Conservation (phyloP, 1,284 basidiomycete species). For the Wallemia hederae region DNA sequence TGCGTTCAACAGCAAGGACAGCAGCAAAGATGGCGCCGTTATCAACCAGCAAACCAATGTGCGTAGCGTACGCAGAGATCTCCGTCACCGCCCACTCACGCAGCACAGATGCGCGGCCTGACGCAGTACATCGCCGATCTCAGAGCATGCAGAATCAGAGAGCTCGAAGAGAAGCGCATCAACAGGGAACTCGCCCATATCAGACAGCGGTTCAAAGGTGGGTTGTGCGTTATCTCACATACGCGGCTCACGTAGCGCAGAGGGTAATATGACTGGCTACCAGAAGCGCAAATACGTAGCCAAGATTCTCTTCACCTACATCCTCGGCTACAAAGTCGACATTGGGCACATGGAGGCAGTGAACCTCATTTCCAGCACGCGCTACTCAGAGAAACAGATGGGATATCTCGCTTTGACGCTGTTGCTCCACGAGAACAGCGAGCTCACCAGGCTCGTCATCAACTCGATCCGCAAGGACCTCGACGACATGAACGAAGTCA, state of each 20-base stretch:
- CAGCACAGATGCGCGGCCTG: background rate
- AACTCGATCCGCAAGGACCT: conserved; percentile 95
- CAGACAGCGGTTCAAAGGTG: conserved; percentile 90
- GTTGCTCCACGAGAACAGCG: conserved; percentile 94
- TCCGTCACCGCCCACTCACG: too few relatives aligned
- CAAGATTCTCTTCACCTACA: conserved; percentile 97
- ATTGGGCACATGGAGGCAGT: conserved; percentile 98
- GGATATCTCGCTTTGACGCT: conserved; percentile 92
- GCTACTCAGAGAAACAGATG: conserved; percentile 98
- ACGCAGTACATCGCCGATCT: conserved; percentile 88
- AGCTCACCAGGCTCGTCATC: conserved; percentile 77
- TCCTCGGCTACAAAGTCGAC: conserved; percentile 94
- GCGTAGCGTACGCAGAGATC: background rate
- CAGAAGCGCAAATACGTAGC: conserved; percentile 36
- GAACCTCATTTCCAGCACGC: conserved; percentile 77
- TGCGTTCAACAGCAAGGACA: background rate
- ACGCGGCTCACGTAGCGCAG: conserved; percentile 18
- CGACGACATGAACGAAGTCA: conserved; percentile 76
- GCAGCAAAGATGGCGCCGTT: background rate
- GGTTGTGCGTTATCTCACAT: conserved; percentile 6
- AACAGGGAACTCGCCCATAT: conserved; percentile 99
- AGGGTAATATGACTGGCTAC: conserved; percentile 88
- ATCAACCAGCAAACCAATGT: background rate
- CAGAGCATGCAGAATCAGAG: conserved; percentile 60
- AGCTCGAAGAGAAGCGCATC: conserved; percentile 83